Base-by-base conservation (phyloP, 805 yeast species). In the Wickerhamiella galacta region DNA sequence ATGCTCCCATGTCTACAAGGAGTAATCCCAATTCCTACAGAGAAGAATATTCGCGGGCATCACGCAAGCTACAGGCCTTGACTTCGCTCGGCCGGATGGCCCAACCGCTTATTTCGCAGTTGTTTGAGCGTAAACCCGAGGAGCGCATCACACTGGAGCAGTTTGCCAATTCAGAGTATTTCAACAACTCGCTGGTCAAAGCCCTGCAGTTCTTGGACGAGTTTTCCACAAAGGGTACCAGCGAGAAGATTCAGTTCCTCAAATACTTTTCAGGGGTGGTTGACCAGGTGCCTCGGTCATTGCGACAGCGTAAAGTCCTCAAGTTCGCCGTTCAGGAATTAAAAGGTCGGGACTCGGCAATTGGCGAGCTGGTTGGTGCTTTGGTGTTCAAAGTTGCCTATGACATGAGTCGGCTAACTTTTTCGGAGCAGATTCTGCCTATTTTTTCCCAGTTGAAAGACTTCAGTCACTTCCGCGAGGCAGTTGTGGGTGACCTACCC, bases 191-290 rank as follows among this genome's bases (percentile, higher is more conserved):
- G 32, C 58, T 83, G 31, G 71, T 87, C 32, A 75, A 77, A 46
- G 75, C 92, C 3, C 64, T 87, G 60, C 71, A 75, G 51, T 75
- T 77, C 44, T 53, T 87, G 28, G 95, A 87, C 48, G 90, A 79
- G 36, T 73, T 80, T 39, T 70, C 83, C 7, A 78, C 93, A 1
- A 75, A 78, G 43, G 57, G 74, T 2, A 58, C 61, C 5, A 64
- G 64, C 12, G 95, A 87, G 37, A 76, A 75, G 45, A 51, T 68
- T 16, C 59, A 70, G 1, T 82, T 82, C 48, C 60, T 85, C 41
- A 66, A 66, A 34, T 82, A 82, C 1, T 59, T 87, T 33, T 53
- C 68, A 16, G 55, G 56, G 4, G 56, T 71, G 15, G 48, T 74
- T 17, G 61, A 64, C 5, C 63, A 69, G 42, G 77, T 75, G 46